These are phyloP conservation scores for Ichthyophthirius multifiliis DNA, from an alignment of 169 alveolate genomes.

Conservation along the genomic window DNA sequence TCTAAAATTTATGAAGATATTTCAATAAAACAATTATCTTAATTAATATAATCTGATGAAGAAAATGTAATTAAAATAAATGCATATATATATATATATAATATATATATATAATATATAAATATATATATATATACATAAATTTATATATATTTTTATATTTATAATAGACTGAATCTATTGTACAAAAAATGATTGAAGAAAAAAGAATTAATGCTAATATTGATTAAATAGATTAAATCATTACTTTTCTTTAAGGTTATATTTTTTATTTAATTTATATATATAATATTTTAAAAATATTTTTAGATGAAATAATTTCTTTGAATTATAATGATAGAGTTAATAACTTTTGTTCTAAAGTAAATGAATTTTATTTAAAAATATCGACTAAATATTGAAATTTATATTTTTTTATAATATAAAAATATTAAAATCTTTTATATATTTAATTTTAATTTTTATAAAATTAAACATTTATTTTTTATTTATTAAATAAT, in stretches of 20 bases:
- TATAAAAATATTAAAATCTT: no score
- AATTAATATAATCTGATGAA: neutral
- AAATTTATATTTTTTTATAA: no score
- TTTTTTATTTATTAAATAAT: no score
- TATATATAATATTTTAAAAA: no score
- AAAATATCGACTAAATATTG: no score
- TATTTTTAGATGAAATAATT: no score
- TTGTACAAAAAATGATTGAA: constrained; percentile 56
- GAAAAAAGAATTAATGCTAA: constrained; percentile 63
- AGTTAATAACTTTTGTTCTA: no score
- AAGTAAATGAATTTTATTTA: no score
- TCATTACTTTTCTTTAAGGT: constrained; percentile 19
- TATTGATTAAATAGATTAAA: constrained; percentile 43
- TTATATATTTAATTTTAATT: no score
- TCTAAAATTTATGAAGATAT: constrained; percentile 57
- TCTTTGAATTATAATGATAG: no score
- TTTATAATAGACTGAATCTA: constrained; percentile 44
- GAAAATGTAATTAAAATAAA: neutral
- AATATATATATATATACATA: neutral
- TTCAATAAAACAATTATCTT: neutral
- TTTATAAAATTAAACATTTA: no score
- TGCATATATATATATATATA: neutral
- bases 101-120: neutral
- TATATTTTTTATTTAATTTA: neutral
- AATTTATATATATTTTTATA: neutral